Evolutionary conservation across 2,329 filamentous ascomycete species (phyloP).

Genomic region (Alternaria sp.): DNA sequence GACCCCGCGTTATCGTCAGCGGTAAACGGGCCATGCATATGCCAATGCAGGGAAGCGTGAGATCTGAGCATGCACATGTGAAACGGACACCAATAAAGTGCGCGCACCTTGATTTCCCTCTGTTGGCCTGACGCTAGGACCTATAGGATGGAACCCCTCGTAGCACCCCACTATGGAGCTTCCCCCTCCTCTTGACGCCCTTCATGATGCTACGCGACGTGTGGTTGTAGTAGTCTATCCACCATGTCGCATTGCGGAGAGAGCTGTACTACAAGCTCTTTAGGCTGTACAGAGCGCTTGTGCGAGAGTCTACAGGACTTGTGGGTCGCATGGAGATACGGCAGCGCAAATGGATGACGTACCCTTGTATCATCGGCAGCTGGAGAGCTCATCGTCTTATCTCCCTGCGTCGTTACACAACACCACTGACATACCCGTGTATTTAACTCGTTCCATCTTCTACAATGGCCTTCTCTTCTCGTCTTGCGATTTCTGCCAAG

Average conservation of each 20-base stretch:
- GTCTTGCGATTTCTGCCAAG: conserved; percentile 43
- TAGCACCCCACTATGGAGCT: conserved; percentile 1
- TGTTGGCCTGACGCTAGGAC: conserved; percentile 4
- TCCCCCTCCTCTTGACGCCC: conserved; percentile 5
- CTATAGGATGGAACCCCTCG: conserved; percentile 2
- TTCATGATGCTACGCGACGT: conserved; percentile 3
- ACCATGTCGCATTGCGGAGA: neutral
- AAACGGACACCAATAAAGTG: conserved; percentile 9
- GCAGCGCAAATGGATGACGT: conserved; percentile 22
- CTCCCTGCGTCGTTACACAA: conserved; percentile 24
- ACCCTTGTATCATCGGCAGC: conserved; percentile 23
- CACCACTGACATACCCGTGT: conserved; percentile 12
- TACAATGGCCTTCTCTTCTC: conserved; percentile 39
- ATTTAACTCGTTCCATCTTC: conserved; percentile 24
- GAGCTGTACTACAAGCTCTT: neutral
- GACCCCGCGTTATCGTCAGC: conserved; percentile 35
- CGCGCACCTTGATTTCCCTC: conserved; percentile 6
- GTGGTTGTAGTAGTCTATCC: neutral
- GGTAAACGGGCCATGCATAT: conserved; percentile 15
- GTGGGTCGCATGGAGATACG: conserved; percentile 12
- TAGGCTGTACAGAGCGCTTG: neutral
- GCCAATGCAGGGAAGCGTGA: conserved; percentile 9
- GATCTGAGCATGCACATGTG: conserved; percentile 15
- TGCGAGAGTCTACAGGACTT: neutral
- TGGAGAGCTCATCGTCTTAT: conserved; percentile 29